phyloP scores from a whole-genome alignment of 176 grass and related monocot species.

The Ananas comosus region DNA sequence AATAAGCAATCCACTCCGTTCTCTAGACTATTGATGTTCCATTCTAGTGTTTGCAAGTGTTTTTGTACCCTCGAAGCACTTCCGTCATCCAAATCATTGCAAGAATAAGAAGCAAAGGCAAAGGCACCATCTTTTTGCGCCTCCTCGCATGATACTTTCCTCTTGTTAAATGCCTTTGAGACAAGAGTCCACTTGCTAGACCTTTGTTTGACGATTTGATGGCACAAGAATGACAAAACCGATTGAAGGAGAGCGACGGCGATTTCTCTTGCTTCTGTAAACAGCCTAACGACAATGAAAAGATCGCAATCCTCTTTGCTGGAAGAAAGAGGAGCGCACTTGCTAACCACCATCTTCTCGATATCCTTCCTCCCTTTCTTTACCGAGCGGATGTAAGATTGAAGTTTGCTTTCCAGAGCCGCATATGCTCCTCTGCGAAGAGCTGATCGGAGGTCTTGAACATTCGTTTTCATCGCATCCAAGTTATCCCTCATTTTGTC shows the following conservation, averaged over 20 bases:
- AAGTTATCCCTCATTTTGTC: constrained; percentile 4
- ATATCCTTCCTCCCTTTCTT: constrained; percentile 20
- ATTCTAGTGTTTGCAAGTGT: constrained; percentile 17
- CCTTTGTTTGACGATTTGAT: constrained; percentile 3
- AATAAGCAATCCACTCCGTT: constrained; percentile 20
- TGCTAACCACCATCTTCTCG: constrained; percentile 3
- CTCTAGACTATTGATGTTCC: constrained; percentile 21
- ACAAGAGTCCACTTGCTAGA: constrained; percentile 16
- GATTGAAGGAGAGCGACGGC: constrained; percentile 12
- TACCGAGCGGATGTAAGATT: constrained; percentile 11
- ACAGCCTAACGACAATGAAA: not conserved
- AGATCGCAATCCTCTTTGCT: not conserved
- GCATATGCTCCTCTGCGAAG: constrained; percentile 12
- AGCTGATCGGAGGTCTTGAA: constrained; percentile 11
- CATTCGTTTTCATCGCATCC: constrained; percentile 12
- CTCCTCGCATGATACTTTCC: constrained; percentile 2
- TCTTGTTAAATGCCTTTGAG: constrained; percentile 8
- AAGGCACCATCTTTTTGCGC: not conserved
- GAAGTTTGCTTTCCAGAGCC: not conserved
- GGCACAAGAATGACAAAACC: not conserved
- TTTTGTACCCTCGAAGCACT: not conserved
- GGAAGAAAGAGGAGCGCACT: not conserved
- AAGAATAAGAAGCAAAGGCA: not conserved
- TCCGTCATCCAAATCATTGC: not conserved
- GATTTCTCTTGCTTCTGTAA: constrained; percentile 11